phyloP scores from a whole-genome alignment of 202 grass and related monocot genomes.

The Musa balbisiana region DNA sequence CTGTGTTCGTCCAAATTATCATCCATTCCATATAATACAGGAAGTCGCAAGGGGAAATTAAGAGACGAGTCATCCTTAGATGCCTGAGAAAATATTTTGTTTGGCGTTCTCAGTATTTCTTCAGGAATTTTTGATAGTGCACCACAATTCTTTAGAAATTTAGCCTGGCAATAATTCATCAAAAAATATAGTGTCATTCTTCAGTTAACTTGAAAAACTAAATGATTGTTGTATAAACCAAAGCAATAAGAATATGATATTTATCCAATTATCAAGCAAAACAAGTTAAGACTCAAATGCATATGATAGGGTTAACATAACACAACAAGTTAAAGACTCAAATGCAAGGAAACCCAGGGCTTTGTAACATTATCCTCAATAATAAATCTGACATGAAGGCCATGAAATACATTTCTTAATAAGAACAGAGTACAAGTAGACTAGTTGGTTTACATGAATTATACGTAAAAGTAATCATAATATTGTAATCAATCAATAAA shows the following conservation, averaged over 20 bases:
- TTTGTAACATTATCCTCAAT: too few relatives aligned
- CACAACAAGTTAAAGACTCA: too few relatives aligned
- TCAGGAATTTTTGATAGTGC: conserved; percentile 38
- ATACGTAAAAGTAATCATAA: too few relatives aligned
- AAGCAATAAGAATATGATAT: too few relatives aligned
- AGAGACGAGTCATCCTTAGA: conserved; percentile 25
- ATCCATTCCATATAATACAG: conserved; percentile 10
- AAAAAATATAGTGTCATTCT: conserved; percentile 4
- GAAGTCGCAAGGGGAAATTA: conserved; percentile 4
- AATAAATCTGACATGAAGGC: too few relatives aligned
- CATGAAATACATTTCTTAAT: too few relatives aligned
- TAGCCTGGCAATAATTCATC: conserved; percentile 31
- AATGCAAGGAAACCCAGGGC: too few relatives aligned
- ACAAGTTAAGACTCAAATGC: not conserved
- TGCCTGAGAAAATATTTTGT: conserved; percentile 27
- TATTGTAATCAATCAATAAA: too few relatives aligned
- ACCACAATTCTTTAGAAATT: conserved; percentile 47
- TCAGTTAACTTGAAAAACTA: not conserved
- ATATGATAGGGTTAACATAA: not conserved
- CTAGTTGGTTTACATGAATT: too few relatives aligned
- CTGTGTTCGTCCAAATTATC: conserved; percentile 28
- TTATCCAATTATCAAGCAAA: too few relatives aligned
- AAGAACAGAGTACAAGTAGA: too few relatives aligned
- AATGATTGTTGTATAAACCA: too few relatives aligned
- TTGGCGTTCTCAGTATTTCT: conserved; percentile 30